Percentiles rank a stretch among this genome's conserved stretches.
Evolutionary conservation across 192 early-diverging fungal genomes (phyloP).

Genomic region (Dispira simplex): DNA sequence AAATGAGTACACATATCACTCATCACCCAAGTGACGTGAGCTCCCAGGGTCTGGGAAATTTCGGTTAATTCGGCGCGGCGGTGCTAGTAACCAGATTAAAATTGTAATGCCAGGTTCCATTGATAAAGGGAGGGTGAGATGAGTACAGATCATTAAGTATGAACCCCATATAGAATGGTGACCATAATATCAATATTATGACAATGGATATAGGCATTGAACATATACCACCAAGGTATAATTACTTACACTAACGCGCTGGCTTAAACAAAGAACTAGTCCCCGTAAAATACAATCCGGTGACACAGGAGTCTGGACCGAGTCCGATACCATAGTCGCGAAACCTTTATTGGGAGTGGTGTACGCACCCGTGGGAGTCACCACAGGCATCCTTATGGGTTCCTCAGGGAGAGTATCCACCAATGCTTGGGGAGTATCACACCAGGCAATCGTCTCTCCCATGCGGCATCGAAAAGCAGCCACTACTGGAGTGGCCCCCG

Average conservation of each 20-base stretch:
- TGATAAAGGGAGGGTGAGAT: neutral
- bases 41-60: neutral
- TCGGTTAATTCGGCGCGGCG: constrained; percentile 2
- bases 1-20: constrained; percentile 17
- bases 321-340: neutral
- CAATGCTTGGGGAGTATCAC: too few relatives aligned
- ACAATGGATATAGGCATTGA: neutral
- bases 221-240: neutral
- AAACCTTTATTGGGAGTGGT: too few relatives aligned
- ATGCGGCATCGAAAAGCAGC: too few relatives aligned
- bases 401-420: too few relatives aligned
- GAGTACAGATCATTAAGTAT: neutral
- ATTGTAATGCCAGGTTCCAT: neutral
- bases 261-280: neutral
- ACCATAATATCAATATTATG: neutral
- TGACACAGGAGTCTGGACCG: neutral
- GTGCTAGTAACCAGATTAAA: neutral
- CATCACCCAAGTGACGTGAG: neutral
- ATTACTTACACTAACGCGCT: neutral
- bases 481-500: neutral
- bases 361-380: too few relatives aligned
- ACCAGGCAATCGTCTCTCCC: too few relatives aligned
- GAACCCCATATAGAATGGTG: neutral
- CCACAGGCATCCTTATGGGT: too few relatives aligned
- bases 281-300: neutral